A percentile compares a stretch with the other conserved stretches of the same genome.
Evolutionary conservation across 23 red algal species (phyloP).

Genomic region (Chondrus crispus): DNA sequence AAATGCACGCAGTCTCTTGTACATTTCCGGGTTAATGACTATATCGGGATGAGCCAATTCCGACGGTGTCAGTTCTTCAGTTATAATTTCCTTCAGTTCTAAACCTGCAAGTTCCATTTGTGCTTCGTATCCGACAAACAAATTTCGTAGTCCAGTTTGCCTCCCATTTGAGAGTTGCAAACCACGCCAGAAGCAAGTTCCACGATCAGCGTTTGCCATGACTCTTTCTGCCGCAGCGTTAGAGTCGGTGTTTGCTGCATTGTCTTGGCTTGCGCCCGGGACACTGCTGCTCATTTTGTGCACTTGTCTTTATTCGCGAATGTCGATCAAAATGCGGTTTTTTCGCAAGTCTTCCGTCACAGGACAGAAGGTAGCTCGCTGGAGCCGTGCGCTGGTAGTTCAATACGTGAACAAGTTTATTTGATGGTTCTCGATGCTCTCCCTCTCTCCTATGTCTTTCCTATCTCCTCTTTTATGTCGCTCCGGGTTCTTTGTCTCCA

Average conservation of each 20-base stretch:
- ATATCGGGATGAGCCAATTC: neutral
- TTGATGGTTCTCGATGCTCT: no score
- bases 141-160: neutral
- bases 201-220: neutral
- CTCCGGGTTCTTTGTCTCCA: no score
- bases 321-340: neutral
- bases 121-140: neutral
- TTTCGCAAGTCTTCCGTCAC: neutral
- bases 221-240: neutral
- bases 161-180: neutral
- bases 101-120: neutral
- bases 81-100: neutral
- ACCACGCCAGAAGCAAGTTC: neutral
- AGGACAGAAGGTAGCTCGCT: neutral
- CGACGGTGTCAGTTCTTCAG: neutral
- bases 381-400: no score
- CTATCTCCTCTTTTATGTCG: no score
- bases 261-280: neutral
- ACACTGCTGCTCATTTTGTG: neutral
- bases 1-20: neutral
- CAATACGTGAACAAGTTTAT: no score
- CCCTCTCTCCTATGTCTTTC: no score
- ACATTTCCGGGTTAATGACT: neutral
- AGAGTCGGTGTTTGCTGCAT: neutral
- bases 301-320: neutral